Conservation (phyloP, 129 eudicot species). For the Tanacetum coccineum region DNA sequence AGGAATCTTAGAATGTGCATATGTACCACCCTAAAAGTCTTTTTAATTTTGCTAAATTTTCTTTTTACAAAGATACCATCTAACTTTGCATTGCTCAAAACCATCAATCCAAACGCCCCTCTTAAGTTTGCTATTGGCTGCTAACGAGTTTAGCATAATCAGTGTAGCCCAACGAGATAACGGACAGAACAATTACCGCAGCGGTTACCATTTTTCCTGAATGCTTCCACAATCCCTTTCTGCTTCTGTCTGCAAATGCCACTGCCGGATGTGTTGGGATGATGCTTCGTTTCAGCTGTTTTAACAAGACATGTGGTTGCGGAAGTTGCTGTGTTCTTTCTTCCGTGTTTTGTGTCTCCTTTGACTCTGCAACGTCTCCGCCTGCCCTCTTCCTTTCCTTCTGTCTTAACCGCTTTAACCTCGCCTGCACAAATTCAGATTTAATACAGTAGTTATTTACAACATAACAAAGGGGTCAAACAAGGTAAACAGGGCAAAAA, state of each 20-base stretch:
- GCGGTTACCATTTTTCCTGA: background rate
- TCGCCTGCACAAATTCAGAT: conserved; percentile 36
- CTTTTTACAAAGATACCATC: background rate
- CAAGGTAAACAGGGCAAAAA: no score
- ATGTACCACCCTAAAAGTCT: conserved; percentile 24
- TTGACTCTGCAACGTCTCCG: background rate
- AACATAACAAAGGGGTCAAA: no score
- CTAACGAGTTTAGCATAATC: background rate
- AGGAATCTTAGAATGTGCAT: conserved; percentile 30
- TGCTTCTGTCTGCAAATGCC: background rate
- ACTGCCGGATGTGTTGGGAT: background rate
- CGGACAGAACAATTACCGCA: background rate
- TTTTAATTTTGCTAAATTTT: conserved; percentile 10
- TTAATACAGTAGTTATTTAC: background rate
- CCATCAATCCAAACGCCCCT: background rate
- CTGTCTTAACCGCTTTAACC: conserved; percentile 55
- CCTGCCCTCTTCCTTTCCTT: conserved; percentile 47
- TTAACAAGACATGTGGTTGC: background rate
- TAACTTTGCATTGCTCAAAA: background rate
- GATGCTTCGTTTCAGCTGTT: background rate
- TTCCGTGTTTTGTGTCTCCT: conserved; percentile 1
- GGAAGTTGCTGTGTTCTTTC: background rate
- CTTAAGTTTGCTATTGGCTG: background rate
- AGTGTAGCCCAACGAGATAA: background rate
- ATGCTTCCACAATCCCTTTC: background rate